These are phyloP conservation scores for Xylariaceae sp. DNA, from an alignment of 2,329 filamentous ascomycete species.

Conservation along the genomic window DNA sequence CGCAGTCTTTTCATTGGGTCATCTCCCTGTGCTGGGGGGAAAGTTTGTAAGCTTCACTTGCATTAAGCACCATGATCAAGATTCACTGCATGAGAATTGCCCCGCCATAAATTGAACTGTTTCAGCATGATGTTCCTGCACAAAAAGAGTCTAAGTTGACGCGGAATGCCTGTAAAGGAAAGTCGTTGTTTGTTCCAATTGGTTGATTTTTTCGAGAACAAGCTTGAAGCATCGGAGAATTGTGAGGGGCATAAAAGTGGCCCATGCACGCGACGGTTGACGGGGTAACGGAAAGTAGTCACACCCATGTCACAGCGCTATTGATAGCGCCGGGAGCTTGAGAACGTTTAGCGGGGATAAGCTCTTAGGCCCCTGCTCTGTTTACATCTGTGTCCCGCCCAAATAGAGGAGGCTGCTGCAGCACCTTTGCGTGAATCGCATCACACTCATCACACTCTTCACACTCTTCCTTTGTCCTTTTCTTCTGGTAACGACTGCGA, in stretches of 20 bases:
- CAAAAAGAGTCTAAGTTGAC: not conserved
- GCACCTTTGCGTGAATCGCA: constrained; percentile 6
- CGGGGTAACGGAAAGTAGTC: constrained; percentile 19
- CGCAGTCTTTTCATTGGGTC: too few relatives aligned
- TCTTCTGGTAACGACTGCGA: constrained; percentile 6
- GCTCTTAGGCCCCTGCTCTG: constrained; percentile 30
- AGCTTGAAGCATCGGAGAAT: not conserved
- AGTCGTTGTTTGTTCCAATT: not conserved
- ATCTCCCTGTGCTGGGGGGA: too few relatives aligned
- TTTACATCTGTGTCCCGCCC: constrained; percentile 32
- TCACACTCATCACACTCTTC: constrained; percentile 21
- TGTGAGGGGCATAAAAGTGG: constrained; percentile 16
- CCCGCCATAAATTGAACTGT: constrained; percentile 14
- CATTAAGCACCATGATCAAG: constrained; percentile 17
- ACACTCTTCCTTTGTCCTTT: constrained; percentile 15
- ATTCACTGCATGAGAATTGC: constrained; percentile 13
- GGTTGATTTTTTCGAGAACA: too few relatives aligned
- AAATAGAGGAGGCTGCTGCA: constrained; percentile 33
- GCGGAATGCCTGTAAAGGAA: not conserved
- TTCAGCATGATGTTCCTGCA: constrained; percentile 13
- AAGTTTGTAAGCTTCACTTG: not conserved
- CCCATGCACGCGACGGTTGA: constrained; percentile 18
- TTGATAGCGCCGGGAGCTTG: constrained; percentile 31
- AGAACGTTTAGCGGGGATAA: constrained; percentile 13
- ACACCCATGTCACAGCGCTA: constrained; percentile 7